phyloP scores from a whole-genome alignment of 1,139 yeast species.

The Meyerozyma athensensis region DNA sequence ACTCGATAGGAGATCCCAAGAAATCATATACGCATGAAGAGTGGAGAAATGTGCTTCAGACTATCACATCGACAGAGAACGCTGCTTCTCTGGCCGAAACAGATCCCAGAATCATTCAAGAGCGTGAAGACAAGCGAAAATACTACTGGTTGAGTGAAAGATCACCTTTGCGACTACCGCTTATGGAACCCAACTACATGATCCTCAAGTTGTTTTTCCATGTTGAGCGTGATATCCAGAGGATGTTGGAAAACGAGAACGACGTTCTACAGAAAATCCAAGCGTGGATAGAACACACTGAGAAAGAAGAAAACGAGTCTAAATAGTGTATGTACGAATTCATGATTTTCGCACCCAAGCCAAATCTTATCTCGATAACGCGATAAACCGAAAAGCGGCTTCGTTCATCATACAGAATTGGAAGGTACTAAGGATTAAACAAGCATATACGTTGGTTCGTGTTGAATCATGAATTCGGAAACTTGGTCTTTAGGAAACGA shows the following conservation, averaged over 20 bases:
- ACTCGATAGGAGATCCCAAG: constrained; percentile 27
- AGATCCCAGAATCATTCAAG: constrained; percentile 3
- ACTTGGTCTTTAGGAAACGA: constrained; percentile 19
- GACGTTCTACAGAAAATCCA: not conserved
- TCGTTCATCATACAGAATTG: not conserved
- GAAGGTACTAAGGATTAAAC: constrained; percentile 6
- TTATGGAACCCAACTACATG: constrained; percentile 63
- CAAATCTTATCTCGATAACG: not conserved
- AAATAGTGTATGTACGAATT: not conserved
- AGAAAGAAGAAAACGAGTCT: constrained; percentile 2
- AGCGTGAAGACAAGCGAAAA: constrained; percentile 12
- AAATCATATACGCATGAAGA: constrained; percentile 29
- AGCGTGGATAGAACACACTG: not conserved
- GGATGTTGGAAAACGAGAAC: constrained; percentile 3
- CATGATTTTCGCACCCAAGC: not conserved
- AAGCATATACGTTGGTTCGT: no score
- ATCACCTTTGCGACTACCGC: constrained; percentile 65
- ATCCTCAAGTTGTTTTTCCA: constrained; percentile 38
- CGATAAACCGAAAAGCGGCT: not conserved
- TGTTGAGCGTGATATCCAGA: constrained; percentile 19
- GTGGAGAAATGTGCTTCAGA: constrained; percentile 25
- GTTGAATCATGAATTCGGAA: not conserved
- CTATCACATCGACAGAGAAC: no score
- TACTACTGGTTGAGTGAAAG: constrained; percentile 52
- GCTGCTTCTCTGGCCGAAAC: constrained; percentile 5